Conservation (phyloP, 1,139 yeast genomes). For the Yamadazyma sp. region DNA sequence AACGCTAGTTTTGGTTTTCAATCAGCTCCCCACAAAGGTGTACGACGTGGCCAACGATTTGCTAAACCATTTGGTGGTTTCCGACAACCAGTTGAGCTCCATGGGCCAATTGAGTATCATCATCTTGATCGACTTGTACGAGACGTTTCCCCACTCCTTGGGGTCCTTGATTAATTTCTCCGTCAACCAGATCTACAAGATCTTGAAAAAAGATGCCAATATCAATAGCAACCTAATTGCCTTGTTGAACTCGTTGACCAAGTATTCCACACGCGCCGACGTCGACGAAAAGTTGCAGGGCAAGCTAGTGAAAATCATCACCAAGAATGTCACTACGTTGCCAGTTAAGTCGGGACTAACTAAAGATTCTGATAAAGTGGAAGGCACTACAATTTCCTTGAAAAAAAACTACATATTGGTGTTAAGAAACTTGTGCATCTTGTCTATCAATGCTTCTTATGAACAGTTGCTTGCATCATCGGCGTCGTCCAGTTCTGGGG, state of each 20-base stretch:
- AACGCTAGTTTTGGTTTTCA: slow-evolving; percentile 28
- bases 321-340: slow-evolving; percentile 25
- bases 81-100: slow-evolving; percentile 18
- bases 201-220: slow-evolving; percentile 35
- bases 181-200: slow-evolving; percentile 37
- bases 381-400: slow-evolving; percentile 20
- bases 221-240: slow-evolving; percentile 30
- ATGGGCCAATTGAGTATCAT: slow-evolving; percentile 29
- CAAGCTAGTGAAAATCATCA: slow-evolving; percentile 34
- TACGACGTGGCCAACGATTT: slow-evolving; percentile 41
- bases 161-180: slow-evolving; percentile 39
- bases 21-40: slow-evolving; percentile 34
- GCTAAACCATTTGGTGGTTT: slow-evolving; percentile 26
- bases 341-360: slow-evolving; percentile 18
- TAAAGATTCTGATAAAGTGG: slow-evolving; percentile 16
- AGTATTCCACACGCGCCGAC: slow-evolving; percentile 39
- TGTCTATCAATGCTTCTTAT: slow-evolving; percentile 38
- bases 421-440: slow-evolving; percentile 32
- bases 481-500: slow-evolving; percentile 38
- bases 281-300: slow-evolving; percentile 42
- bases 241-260: slow-evolving; percentile 33
- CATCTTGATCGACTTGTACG: slow-evolving; percentile 40
- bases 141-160: slow-evolving; percentile 37
- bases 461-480: slow-evolving; percentile 38
- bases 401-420: slow-evolving; percentile 37